Evolutionary conservation across 2,329 filamentous ascomycete species (phyloP).

Genomic region (Plectosphaerella plurivora): DNA sequence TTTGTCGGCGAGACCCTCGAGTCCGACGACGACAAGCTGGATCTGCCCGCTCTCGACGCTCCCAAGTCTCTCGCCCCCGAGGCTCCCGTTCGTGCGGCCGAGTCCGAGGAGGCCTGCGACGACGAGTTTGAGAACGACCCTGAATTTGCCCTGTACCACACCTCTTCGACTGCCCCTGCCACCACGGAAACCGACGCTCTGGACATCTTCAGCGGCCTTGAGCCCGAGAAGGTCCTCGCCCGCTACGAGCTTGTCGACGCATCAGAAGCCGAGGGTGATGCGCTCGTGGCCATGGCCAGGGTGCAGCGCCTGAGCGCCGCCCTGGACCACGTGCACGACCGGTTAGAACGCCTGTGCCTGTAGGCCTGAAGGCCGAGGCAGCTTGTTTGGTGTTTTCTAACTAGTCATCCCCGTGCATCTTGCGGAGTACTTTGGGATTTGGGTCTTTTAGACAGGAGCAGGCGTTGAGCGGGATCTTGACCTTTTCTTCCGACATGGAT

Average conservation of each 20-base stretch:
- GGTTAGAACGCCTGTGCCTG: conserved; percentile 27
- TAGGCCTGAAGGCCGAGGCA: background rate
- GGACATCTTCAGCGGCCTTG: conserved; percentile 49
- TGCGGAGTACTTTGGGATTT: background rate
- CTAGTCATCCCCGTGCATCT: background rate
- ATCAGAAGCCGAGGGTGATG: conserved; percentile 41
- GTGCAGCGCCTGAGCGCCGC: conserved; percentile 44
- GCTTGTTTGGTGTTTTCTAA: background rate
- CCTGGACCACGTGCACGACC: conserved; percentile 27
- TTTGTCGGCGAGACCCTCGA: conserved; percentile 42
- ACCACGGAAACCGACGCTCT: conserved; percentile 7
- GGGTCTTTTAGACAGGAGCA: background rate
- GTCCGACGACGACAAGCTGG: conserved; percentile 50
- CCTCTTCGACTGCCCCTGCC: conserved; percentile 20
- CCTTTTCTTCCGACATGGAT: background rate
- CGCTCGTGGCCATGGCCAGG: conserved; percentile 40
- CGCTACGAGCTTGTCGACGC: conserved; percentile 62
- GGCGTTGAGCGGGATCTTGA: background rate
- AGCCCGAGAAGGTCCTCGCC: conserved; percentile 59
- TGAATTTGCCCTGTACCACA: conserved; percentile 56
- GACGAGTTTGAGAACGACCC: conserved; percentile 60
- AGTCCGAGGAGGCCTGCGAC: conserved; percentile 31
- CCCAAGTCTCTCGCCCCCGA: conserved; percentile 28
- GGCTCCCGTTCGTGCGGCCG: conserved; percentile 18
- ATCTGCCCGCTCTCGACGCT: conserved; percentile 48